A percentile compares a stretch with the other conserved stretches of the same genome.
Conservation (phyloP, 257 asterid species). For the Ajuga chamaepitys region DNA sequence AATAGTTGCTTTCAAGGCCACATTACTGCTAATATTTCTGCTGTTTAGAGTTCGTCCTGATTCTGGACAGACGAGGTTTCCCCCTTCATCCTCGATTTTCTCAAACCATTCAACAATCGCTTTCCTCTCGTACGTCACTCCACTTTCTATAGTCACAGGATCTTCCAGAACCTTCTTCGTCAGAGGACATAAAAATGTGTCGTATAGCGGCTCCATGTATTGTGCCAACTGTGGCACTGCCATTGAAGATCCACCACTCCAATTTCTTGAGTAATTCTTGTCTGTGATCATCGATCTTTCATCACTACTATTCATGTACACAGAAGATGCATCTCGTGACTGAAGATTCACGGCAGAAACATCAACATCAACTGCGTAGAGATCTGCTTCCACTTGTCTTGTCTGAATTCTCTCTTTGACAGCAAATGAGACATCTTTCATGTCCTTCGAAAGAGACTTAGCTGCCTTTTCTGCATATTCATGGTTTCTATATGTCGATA, state of each 20-base stretch:
- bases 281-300: constrained; percentile 18
- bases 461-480: constrained; percentile 46
- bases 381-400: constrained; percentile 42
- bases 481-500: constrained; percentile 33
- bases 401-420: constrained; percentile 18
- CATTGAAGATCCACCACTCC: constrained; percentile 29
- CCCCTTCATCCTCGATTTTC: constrained; percentile 25
- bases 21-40: constrained; percentile 39
- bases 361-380: constrained; percentile 47
- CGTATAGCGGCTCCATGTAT: constrained; percentile 66
- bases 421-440: constrained; percentile 32
- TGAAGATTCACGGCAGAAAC: constrained; percentile 30
- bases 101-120: constrained; percentile 50
- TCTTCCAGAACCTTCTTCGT: constrained; percentile 68
- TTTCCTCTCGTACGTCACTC: constrained; percentile 59
- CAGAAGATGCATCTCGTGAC: constrained; percentile 19
- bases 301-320: constrained; percentile 17
- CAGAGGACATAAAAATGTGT: constrained; percentile 65
- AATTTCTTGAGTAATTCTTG: constrained; percentile 4
- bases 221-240: constrained; percentile 42
- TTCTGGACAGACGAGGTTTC: constrained; percentile 50
- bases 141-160: constrained; percentile 69
- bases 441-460: constrained; percentile 52
- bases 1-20: constrained; percentile 59
- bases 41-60: constrained; percentile 45